Evolutionary conservation across 306 rosid genomes (phyloP).

Genomic region (Bauhinia variegata): DNA sequence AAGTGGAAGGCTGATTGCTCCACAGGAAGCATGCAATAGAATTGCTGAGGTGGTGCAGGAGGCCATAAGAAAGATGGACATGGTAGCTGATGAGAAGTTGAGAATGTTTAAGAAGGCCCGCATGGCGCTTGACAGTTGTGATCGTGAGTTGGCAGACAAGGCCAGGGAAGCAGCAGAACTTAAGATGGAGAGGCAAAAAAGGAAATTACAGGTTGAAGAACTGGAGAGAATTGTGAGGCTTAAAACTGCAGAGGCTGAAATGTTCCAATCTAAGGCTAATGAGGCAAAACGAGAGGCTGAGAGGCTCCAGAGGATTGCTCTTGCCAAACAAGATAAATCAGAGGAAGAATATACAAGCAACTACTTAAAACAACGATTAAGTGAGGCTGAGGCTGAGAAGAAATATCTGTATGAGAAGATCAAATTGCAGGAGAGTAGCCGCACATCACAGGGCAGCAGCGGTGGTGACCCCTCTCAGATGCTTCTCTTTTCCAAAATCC

Average conservation of each 20-base stretch:
- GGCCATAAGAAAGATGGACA: conserved; percentile 93
- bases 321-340: conserved; percentile 91
- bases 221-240: conserved; percentile 96
- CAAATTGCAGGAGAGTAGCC: conserved; percentile 91
- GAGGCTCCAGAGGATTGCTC: conserved; percentile 88
- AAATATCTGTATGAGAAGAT: conserved; percentile 94
- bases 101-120: conserved; percentile 94
- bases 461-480: conserved; percentile 81
- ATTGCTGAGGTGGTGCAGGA: conserved; percentile 96
- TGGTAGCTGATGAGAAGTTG: conserved; percentile 98
- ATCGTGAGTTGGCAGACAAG: conserved; percentile 86
- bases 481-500: conserved; percentile 76
- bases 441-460: conserved; percentile 67
- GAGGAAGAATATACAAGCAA: conserved; percentile 95
- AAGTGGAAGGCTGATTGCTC: conserved; percentile 82
- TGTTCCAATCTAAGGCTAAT: conserved; percentile 92
- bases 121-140: conserved; percentile 80
- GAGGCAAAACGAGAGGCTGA: conserved; percentile 98
- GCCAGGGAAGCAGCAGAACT: conserved; percentile 83
- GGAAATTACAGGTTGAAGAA: conserved; percentile 85
- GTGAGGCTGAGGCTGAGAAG: conserved; percentile 97
- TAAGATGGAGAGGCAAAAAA: conserved; percentile 79
- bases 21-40: conserved; percentile 94
- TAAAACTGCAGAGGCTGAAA: conserved; percentile 91
- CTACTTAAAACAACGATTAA: conserved; percentile 82